Base-by-base conservation (phyloP, 129 eudicot genomes). In the Silybum marianum region DNA sequence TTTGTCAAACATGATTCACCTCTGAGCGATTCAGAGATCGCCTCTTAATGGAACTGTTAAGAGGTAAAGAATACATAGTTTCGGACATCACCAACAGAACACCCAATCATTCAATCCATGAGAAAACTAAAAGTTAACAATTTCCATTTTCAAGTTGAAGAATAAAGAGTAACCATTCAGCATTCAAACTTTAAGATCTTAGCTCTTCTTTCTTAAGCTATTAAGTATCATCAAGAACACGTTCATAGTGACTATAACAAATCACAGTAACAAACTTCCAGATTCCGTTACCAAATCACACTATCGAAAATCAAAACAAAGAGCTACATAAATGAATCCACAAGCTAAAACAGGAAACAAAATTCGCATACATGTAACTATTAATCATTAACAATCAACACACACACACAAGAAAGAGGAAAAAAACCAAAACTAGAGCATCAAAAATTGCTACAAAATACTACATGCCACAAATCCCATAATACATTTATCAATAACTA, bases 251-350 rank as follows among this genome's bases (percentile, higher is more conserved):
- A 46, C 44, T 46, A 19, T 7, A 16, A 16, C 78, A 74, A 46
- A 74, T 74, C 40, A 48, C 25, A 32, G 13, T 74, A 46, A 46
- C 13, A 46, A 11, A 73, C 18, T 73, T 19, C 63, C 18, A 22
- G 11, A 42, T 32, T 21, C 0, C 67, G 9, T 32, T 18, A 28
- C 48, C 51, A 16, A 54, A 18, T 18, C 66, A 18, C 66, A 5
- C 54, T 12, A 79, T 9, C 5, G 16, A 73, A 58, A 72, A 26
- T 44, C 68, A 51, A 16, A 81, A 73, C 76, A 70, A 65, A 38
- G 14, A 42, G 48, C 32, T 51, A 34, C 71, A 74, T 75, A 51
- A 34, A 82, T 75, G 38, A 69, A 82, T 68, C 80, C 75, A 67
- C 68, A 67, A 66, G 28, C 75, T 32, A 46, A 82, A 58, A 68